A percentile compares a stretch with the other conserved stretches of the same genome.
These are phyloP conservation scores for Xylariaceae sp. DNA, from an alignment of 2,329 filamentous ascomycete genomes.

Conservation along the genomic window DNA sequence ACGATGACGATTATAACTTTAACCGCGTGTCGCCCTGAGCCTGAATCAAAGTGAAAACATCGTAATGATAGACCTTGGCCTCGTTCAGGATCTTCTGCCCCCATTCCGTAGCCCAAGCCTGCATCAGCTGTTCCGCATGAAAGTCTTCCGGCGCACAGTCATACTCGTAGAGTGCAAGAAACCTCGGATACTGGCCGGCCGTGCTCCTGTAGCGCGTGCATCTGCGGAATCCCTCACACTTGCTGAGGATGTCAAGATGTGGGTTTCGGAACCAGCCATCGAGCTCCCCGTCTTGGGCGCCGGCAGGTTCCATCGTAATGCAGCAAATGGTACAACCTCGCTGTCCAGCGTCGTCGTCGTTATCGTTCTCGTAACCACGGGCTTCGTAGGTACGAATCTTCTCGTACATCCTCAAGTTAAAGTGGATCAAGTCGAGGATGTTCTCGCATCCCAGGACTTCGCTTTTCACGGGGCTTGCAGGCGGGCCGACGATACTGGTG, in stretches of 20 bases:
- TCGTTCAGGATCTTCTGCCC: neutral
- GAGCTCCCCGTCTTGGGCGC: conserved; percentile 1
- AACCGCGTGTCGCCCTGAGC: neutral
- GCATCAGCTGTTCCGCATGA: neutral
- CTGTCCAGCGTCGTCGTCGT: neutral
- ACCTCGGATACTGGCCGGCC: conserved; percentile 3
- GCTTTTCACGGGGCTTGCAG: conserved; percentile 1
- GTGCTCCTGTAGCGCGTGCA: conserved; percentile 7
- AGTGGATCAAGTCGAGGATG: conserved; percentile 1
- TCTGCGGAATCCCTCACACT: conserved; percentile 1
- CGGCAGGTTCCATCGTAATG: conserved; percentile 5
- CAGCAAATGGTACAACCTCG: neutral
- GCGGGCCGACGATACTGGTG: neutral
- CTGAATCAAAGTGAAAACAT: conserved; percentile 4
- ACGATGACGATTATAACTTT: neutral
- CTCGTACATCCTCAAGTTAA: conserved; percentile 5
- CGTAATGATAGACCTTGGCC: neutral
- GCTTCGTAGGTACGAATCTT: conserved; percentile 11
- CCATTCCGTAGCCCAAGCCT: neutral
- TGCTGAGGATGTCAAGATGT: conserved; percentile 1
- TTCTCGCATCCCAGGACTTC: conserved; percentile 5
- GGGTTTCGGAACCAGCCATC: conserved; percentile 10
- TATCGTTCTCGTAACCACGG: neutral
- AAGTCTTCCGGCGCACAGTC: conserved; percentile 4
- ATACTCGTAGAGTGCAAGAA: conserved; percentile 8